Evolutionary conservation across 495 filamentous ascomycete species (phyloP).

Genomic region (Daldinia caldariorum): DNA sequence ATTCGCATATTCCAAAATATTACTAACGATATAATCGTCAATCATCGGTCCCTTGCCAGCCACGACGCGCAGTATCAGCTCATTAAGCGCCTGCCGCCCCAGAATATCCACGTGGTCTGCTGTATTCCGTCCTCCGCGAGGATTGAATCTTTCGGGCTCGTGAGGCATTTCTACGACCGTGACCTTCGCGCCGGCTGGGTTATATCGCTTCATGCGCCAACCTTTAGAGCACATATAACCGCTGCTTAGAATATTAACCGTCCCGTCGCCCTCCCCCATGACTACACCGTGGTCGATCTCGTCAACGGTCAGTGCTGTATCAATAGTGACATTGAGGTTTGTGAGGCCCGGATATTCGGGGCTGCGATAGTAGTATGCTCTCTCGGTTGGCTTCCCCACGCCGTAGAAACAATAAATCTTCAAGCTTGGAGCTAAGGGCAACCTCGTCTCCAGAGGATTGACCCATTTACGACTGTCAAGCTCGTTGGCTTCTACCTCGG

Average conservation of each 20-base stretch:
- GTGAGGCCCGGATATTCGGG: slow-evolving; percentile 69
- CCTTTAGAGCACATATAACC: slow-evolving; percentile 98
- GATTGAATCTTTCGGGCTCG: slow-evolving; percentile 90
- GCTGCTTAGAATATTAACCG: slow-evolving; percentile 84
- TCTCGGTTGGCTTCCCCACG: slow-evolving; percentile 88
- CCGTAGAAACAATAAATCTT: slow-evolving; percentile 99
- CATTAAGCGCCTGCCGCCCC: slow-evolving; percentile 87
- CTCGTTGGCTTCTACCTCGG: slow-evolving; percentile 89
- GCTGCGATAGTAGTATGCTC: slow-evolving; percentile 88
- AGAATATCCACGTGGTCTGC: slow-evolving; percentile 98
- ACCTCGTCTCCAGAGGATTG: slow-evolving; percentile 90
- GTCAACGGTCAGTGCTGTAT: slow-evolving; percentile 74
- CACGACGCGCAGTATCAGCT: slow-evolving; percentile 86
- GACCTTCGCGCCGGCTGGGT: slow-evolving; percentile 82
- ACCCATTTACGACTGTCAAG: slow-evolving; percentile 85
- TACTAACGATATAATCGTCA: slow-evolving; percentile 77
- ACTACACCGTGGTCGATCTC: slow-evolving; percentile 86
- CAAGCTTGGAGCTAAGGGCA: slow-evolving; percentile 87
- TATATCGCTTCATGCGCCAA: slow-evolving; percentile 93
- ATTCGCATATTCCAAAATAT: slow-evolving; percentile 81
- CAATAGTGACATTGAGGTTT: slow-evolving; percentile 87
- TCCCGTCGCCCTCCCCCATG: slow-evolving; percentile 95
- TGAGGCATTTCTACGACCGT: slow-evolving; percentile 95
- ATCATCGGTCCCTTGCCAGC: slow-evolving; percentile 88
- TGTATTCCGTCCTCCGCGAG: slow-evolving; percentile 92